Conservation (phyloP, 2,329 filamentous ascomycete species). For the Torrubiella hemipterigena region DNA sequence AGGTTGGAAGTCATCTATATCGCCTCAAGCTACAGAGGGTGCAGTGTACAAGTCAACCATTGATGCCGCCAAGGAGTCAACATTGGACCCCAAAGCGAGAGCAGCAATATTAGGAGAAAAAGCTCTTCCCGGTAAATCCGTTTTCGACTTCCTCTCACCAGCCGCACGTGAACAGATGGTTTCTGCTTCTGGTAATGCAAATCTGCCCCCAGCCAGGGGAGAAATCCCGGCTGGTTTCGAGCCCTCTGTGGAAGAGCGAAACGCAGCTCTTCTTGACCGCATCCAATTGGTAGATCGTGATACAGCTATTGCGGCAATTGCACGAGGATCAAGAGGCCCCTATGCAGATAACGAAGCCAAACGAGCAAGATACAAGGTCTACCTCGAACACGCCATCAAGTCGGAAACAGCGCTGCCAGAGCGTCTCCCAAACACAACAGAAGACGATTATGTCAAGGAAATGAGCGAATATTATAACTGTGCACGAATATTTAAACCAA, state of each 20-base stretch:
- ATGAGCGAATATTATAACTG: conserved; percentile 60
- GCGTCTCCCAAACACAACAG: conserved; percentile 29
- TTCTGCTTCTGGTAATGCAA: conserved; percentile 58
- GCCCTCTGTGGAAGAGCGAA: conserved; percentile 49
- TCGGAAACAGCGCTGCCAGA: conserved; percentile 35
- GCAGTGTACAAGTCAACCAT: conserved; percentile 50
- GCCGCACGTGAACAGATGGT: conserved; percentile 67
- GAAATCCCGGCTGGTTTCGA: conserved; percentile 59
- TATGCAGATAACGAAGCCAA: conserved; percentile 78
- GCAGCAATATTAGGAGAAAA: conserved; percentile 73
- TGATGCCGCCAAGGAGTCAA: conserved; percentile 67
- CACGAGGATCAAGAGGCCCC: conserved; percentile 53
- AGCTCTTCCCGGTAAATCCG: conserved; percentile 72
- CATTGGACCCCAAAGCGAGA: conserved; percentile 62
- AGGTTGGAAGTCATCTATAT: conserved; percentile 55
- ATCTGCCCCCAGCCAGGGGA: conserved; percentile 66
- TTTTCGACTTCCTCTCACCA: conserved; percentile 84
- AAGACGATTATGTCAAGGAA: conserved; percentile 71
- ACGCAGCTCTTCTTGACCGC: conserved; percentile 43
- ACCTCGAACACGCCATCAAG: conserved; percentile 61
- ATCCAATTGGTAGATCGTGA: conserved; percentile 55
- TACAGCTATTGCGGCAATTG: conserved; percentile 56
- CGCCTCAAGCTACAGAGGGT: conserved; percentile 3
- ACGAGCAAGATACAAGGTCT: conserved; percentile 65
- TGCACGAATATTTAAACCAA: conserved; percentile 71